Evolutionary conservation across 805 yeast species (phyloP), one percentile per base, ranked within the genome.

Genomic region (Candida lessepsii): DNA sequence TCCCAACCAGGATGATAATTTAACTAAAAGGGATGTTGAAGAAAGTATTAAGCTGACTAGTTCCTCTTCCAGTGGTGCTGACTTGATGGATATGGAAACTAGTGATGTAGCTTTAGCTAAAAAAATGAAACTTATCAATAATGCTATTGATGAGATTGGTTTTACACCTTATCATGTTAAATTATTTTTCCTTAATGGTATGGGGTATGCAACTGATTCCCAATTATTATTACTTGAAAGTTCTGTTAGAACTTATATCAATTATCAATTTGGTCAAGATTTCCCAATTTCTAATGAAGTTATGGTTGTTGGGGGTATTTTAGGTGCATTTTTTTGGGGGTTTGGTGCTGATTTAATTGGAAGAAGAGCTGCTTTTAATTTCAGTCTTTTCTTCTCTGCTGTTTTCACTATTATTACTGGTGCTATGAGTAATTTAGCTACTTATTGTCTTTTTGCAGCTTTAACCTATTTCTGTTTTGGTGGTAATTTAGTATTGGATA

Each of bases 121-220:
- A 31, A 75, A 75, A 44, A 71, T 75, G 52, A 58, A 56, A 31
- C 53, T 77, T 8, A 59, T 77, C 36, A 76, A 77, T 53, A 57
- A 74, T 42, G 80, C 83, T 13, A 63, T 78, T 41, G 81, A 79
- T 51, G 80, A 79, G 49, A 75, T 78, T 39, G 83, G 83, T 0
- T 58, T 59, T 45, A 58, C 63, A 10, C 53, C 55, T 14, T 64
- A 60, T 45, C 70, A 63, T 41, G 49, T 60, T 41, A 62, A 62
- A 46, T 45, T 63, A 18, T 63, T 65, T 39, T 51, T 61, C 39
- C 42, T 65, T 10, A 62, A 60, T 39, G 70, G 70, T 5, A 56
- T 64, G 60, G 70, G 70, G 3, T 64, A 63, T 43, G 60, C 65
- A 5, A 59, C 64, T 8, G 69, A 61, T 37, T 56, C 64, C 17